Evolutionary conservation across 768 basidiomycete genomes (phyloP).

Genomic region (Mycena maculata): DNA sequence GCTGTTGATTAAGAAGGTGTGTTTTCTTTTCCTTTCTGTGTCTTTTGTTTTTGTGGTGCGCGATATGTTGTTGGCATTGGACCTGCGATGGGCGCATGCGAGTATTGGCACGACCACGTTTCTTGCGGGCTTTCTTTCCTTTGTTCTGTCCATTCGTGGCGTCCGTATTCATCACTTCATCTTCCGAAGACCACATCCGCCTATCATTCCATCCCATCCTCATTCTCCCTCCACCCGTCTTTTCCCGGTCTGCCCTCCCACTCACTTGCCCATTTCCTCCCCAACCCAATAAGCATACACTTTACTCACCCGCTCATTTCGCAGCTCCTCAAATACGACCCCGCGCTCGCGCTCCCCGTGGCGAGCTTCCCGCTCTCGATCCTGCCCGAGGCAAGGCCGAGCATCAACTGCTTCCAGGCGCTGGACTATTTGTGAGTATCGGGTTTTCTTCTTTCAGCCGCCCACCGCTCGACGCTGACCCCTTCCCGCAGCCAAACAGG

Average conservation of each 20-base stretch:
- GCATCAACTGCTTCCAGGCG: conserved; percentile 95
- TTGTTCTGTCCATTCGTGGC: too few species aligned
- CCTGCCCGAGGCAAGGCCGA: conserved; percentile 88
- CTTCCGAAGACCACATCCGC: too few species aligned
- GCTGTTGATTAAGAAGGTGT: conserved; percentile 70
- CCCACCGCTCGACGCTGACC: too few species aligned
- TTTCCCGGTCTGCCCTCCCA: too few species aligned
- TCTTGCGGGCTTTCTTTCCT: too few species aligned
- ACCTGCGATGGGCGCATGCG: too few species aligned
- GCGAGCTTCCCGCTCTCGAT: conserved; percentile 82
- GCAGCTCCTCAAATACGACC: conserved; percentile 91
- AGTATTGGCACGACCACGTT: too few species aligned
- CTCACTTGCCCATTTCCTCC: too few species aligned
- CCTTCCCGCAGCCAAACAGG: conserved; percentile 92
- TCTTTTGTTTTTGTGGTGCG: neutral
- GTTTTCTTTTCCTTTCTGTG: neutral
- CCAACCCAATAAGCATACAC: conserved; percentile 57
- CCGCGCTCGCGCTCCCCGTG: conserved; percentile 79
- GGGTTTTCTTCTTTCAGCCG: neutral
- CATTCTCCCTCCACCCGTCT: too few species aligned
- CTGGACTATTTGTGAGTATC: conserved; percentile 85
- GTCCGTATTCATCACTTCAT: too few species aligned
- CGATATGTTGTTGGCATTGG: neutral
- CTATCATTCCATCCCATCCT: too few species aligned
- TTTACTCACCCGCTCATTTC: conserved; percentile 82